Base-by-base conservation (phyloP, 2,329 filamentous ascomycete genomes). In the Verticillium isaacii region DNA sequence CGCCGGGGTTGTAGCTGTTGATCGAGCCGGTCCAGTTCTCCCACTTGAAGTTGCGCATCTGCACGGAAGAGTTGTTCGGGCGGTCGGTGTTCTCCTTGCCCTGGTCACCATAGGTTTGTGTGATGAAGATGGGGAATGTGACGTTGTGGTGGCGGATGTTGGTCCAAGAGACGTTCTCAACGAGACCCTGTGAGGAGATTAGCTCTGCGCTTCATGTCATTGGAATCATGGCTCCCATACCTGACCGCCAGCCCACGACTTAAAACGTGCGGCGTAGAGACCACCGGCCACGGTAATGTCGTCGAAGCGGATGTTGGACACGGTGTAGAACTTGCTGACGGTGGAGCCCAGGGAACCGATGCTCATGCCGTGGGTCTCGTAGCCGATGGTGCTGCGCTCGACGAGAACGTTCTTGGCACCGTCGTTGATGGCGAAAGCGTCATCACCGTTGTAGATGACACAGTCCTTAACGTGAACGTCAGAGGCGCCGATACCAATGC, bases 91-190 rank as follows among this genome's bases (percentile, higher is more conserved):
- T 32, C 65, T 69, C n/a, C 69, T 41, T 66, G 34, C 59, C 72
- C 65, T 80, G 77, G 60, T 80, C 74, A 63, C 68, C 67, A 66
- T 80, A 80, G 45, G 73, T 78, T 67, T 80, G 77, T 2, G 77
- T 79, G n/a, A 79, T 76, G 61, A 78, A 79, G 60, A 79, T 75
- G 1, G 78, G 78, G 64, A 80, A 80, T 0, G 77, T 75, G 34
- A 80, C 78, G 61, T 80, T 80, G 65, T 74, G 75, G 14, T 73
- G 64, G 6, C 74, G 67, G 59, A 80, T 77, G 63, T 80, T 77
- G 59, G 71, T 73, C 78, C 78, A 80, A 36, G 73, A 76, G 55
- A 80, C 70, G 59, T 78, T 77, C 66, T 73, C 74, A 6, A 72
- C 77, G 6, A 80, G 68, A 2, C 77, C 78, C 61, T 75, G 69